phyloP scores from a whole-genome alignment of 345 rosid genomes.

The Brassica carinata region DNA sequence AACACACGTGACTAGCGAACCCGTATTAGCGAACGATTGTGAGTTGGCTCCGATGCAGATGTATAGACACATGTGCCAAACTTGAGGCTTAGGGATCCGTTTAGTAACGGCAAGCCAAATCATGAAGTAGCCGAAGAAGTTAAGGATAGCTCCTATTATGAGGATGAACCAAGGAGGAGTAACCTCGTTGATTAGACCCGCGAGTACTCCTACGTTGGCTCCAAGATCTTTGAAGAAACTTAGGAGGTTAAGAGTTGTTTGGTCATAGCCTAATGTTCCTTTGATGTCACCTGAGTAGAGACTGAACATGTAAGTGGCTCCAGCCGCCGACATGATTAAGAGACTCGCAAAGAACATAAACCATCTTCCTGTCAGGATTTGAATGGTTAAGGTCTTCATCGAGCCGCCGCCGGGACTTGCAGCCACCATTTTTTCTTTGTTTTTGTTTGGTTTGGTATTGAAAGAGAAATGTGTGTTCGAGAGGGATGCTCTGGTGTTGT shows the following conservation, averaged over 20 bases:
- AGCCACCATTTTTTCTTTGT: conserved; percentile 21
- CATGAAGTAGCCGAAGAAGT: conserved; percentile 55
- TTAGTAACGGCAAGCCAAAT: conserved; percentile 53
- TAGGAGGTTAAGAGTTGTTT: conserved; percentile 52
- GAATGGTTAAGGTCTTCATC: conserved; percentile 42
- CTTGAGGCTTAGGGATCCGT: conserved; percentile 43
- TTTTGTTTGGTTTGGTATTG: not conserved
- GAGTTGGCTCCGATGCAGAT: conserved; percentile 61
- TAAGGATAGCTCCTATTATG: conserved; percentile 48
- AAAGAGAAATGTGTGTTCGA: conserved; percentile 30
- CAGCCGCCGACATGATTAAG: conserved; percentile 50
- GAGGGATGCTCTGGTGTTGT: conserved; percentile 30
- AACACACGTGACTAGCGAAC: conserved; percentile 55
- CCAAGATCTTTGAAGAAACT: conserved; percentile 62
- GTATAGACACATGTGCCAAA: conserved; percentile 62
- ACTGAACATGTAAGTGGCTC: conserved; percentile 58
- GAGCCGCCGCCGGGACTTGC: conserved; percentile 31
- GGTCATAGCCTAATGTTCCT: conserved; percentile 48
- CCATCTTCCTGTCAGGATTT: conserved; percentile 52
- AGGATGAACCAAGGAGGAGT: conserved; percentile 57
- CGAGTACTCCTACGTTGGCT: conserved; percentile 52
- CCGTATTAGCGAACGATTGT: conserved; percentile 57
- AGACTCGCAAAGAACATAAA: conserved; percentile 54
- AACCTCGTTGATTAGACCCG: conserved; percentile 52
- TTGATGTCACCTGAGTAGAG: conserved; percentile 54